Percentiles rank a stretch among this genome's conserved stretches.
phyloP scores from a whole-genome alignment of 2,329 filamentous ascomycete genomes.

The Fusarium brachygibbosum region DNA sequence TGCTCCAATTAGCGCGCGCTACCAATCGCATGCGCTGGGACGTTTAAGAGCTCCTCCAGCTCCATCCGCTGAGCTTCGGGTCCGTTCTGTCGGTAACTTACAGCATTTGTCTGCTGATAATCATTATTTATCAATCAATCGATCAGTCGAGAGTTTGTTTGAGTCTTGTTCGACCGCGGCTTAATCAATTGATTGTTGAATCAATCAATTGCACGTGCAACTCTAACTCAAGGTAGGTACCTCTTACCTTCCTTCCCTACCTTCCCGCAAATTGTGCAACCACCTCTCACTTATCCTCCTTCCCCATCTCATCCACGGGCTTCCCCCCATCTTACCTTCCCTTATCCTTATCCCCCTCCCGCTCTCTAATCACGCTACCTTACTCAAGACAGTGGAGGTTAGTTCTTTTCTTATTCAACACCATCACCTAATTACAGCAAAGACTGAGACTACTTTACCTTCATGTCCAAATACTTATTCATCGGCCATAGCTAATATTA shows the following conservation, averaged over 20 bases:
- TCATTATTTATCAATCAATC: conserved; percentile 1
- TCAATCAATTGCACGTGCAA: conserved; percentile 39
- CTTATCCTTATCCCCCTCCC: conserved; percentile 27
- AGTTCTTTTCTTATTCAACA: conserved; percentile 32
- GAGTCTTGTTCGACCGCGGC: conserved; percentile 19
- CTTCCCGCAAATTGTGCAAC: conserved; percentile 41
- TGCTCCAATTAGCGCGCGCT: conserved; percentile 42
- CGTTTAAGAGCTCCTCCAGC: conserved; percentile 22
- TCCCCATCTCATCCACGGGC: conserved; percentile 28
- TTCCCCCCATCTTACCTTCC: conserved; percentile 26
- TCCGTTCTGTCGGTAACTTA: conserved; percentile 36
- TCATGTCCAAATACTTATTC: background rate
- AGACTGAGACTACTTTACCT: conserved; percentile 7
- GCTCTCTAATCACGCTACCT: conserved; percentile 22
- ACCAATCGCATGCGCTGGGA: conserved; percentile 18
- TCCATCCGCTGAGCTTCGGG: conserved; percentile 29
- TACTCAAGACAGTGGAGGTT: conserved; percentile 14
- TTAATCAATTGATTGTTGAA: conserved; percentile 7
- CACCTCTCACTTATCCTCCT: conserved; percentile 35
- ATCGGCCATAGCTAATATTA: background rate
- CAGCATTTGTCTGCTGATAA: background rate
- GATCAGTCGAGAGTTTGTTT: background rate
- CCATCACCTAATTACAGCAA: conserved; percentile 32
- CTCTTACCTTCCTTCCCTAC: background rate
- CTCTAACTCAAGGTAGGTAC: conserved; percentile 8